Evolutionary conservation across 371 early-diverging fungal species (phyloP).

Genomic region (Globomyces sp.): DNA sequence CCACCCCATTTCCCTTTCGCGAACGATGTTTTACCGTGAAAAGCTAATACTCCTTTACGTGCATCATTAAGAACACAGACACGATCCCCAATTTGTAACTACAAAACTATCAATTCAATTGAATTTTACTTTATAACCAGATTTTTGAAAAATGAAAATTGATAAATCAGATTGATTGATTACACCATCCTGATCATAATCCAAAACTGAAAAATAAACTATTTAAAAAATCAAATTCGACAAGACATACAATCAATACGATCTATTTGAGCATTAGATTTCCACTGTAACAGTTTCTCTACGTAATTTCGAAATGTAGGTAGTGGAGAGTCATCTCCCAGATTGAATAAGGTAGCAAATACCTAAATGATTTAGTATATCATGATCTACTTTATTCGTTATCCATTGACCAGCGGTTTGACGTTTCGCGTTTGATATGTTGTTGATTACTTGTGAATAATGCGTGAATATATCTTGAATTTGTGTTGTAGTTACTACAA

Average conservation of each 20-base stretch:
- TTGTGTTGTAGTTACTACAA: too few relatives aligned
- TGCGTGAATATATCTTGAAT: too few relatives aligned
- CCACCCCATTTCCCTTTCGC: slow-evolving; percentile 79
- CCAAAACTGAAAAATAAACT: slow-evolving; percentile 30
- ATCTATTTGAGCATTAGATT: neutral
- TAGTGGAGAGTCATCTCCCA: neutral
- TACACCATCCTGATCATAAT: slow-evolving; percentile 31
- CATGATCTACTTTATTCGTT: neutral
- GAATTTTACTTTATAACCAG: slow-evolving; percentile 17
- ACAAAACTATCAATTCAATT: too few relatives aligned
- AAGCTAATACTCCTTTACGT: slow-evolving; percentile 58
- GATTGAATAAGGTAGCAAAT: neutral
- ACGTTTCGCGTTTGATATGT: too few relatives aligned
- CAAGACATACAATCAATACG: neutral
- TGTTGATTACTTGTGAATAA: too few relatives aligned
- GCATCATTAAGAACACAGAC: slow-evolving; percentile 23
- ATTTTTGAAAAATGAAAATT: slow-evolving; percentile 26
- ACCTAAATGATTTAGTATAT: neutral
- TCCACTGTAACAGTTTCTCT: too few relatives aligned
- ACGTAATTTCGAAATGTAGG: too few relatives aligned
- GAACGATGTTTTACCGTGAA: slow-evolving; percentile 68
- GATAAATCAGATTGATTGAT: slow-evolving; percentile 26
- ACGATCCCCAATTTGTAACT: slow-evolving; percentile 22
- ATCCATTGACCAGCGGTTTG: too few relatives aligned
- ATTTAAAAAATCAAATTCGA: slow-evolving; percentile 6